These are phyloP conservation scores for Pythium sukuiense DNA, from an alignment of 352 stramenopile species.

Conservation along the genomic window DNA sequence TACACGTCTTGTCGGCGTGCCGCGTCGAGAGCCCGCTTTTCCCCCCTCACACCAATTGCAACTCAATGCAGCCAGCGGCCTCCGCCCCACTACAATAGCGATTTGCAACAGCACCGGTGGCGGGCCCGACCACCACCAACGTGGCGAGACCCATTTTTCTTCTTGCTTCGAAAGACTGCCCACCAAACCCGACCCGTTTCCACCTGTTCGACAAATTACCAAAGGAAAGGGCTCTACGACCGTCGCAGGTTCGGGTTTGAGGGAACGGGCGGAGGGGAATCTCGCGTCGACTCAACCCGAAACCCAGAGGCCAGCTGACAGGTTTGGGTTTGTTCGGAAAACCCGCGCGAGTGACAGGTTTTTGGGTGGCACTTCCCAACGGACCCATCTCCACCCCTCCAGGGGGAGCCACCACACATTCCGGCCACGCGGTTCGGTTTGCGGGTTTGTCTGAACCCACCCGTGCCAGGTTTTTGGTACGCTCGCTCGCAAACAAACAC, in stretches of 20 bases:
- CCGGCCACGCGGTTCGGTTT: slow-evolving; percentile 5
- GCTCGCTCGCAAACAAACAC: neutral
- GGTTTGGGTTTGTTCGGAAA: neutral
- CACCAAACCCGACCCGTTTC: slow-evolving; percentile 16
- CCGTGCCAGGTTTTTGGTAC: slow-evolving; percentile 32
- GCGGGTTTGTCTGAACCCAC: slow-evolving; percentile 20
- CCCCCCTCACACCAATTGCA: slow-evolving; percentile 31
- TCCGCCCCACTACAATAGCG: slow-evolving; percentile 17
- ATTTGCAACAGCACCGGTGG: slow-evolving; percentile 12
- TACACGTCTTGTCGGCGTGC: slow-evolving; percentile 12
- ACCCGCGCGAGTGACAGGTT: slow-evolving; percentile 13
- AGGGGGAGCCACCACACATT: slow-evolving; percentile 27
- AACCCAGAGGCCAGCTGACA: slow-evolving; percentile 4
- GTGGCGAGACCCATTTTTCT: slow-evolving; percentile 14
- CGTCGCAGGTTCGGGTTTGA: slow-evolving; percentile 14
- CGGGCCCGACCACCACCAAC: slow-evolving; percentile 21
- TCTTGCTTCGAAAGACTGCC: neutral
- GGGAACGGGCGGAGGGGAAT: neutral
- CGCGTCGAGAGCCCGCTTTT: slow-evolving; percentile 8
- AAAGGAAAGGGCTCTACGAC: neutral
- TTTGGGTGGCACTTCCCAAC: slow-evolving; percentile 25
- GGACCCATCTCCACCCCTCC: slow-evolving; percentile 24
- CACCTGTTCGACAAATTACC: too few species aligned
- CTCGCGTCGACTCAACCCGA: neutral
- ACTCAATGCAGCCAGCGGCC: slow-evolving; percentile 30